Conservation (phyloP, 2,329 filamentous ascomycete genomes). For the Microcyclospora pomicola region DNA sequence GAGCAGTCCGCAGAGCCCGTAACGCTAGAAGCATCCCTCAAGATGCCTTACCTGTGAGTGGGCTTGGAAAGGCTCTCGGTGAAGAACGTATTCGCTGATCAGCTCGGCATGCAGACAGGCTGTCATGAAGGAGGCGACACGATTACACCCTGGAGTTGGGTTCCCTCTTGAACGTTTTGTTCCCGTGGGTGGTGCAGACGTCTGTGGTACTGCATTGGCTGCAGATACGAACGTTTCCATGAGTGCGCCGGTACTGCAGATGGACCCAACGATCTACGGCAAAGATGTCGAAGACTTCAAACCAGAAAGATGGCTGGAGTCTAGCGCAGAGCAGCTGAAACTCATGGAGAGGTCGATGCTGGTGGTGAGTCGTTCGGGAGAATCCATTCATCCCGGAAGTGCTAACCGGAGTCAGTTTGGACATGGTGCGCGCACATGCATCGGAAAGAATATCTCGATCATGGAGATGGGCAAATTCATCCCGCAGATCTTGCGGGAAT, state of each 20-base stretch:
- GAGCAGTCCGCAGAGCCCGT: conserved; percentile 4
- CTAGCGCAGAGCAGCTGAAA: conserved; percentile 5
- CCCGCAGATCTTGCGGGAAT: conserved; percentile 14
- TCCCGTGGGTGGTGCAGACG: conserved; percentile 8
- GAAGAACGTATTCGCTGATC: conserved; percentile 4
- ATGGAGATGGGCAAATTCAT: conserved; percentile 21
- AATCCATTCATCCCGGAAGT: no score
- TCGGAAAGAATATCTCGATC: conserved; percentile 19
- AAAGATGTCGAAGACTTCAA: conserved; percentile 20
- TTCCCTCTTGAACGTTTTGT: conserved; percentile 13
- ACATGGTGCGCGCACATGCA: conserved; percentile 21
- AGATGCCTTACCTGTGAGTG: no score
- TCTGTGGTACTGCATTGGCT: conserved; percentile 18
- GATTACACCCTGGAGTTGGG: conserved; percentile 13
- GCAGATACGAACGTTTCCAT: conserved; percentile 30
- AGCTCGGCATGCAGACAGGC: conserved; percentile 5
- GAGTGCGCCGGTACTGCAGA: conserved; percentile 32
- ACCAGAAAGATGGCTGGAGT: conserved; percentile 34
- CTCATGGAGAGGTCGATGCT: conserved; percentile 7
- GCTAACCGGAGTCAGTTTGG: conserved; percentile 15
- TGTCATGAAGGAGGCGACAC: conserved; percentile 14
- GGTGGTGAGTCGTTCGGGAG: no score
- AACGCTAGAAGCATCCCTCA: background rate
- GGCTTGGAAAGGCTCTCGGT: no score
- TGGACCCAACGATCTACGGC: conserved; percentile 26